A percentile compares a stretch with the other conserved stretches of the same genome.
These are phyloP conservation scores for Acanthamoeba culbertsoni DNA, from an alignment of 208 protist species.

Conservation along the genomic window DNA sequence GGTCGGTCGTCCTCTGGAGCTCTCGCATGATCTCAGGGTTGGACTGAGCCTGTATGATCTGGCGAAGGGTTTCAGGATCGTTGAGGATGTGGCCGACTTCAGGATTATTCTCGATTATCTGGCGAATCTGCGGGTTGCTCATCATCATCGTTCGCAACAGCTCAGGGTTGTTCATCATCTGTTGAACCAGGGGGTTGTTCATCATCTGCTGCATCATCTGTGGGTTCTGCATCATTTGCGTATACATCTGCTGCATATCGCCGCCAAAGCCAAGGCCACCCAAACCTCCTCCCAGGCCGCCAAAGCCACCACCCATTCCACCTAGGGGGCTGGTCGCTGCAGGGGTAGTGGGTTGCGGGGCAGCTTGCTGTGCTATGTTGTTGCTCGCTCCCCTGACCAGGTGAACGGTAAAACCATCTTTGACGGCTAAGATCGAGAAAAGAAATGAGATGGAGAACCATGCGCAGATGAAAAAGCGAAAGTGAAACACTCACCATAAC, in stretches of 20 bases:
- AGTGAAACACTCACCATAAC: conserved; percentile 70
- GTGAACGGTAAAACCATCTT: conserved; percentile 83
- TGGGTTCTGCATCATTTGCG: conserved; percentile 80
- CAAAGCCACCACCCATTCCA: conserved; percentile 51
- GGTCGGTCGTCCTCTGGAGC: conserved; percentile 86
- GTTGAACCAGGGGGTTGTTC: conserved; percentile 79
- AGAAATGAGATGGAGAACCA: background rate
- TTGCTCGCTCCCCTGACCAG: conserved; percentile 68
- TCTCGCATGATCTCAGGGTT: conserved; percentile 87
- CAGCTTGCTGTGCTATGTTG: conserved; percentile 1
- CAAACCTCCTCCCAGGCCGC: conserved; percentile 24
- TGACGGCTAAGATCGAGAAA: conserved; percentile 63
- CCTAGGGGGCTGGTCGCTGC: background rate
- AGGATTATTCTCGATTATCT: conserved; percentile 85
- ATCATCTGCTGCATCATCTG: conserved; percentile 82
- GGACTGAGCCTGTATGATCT: conserved; percentile 82
- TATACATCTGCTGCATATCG: conserved; percentile 74
- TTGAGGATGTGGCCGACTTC: conserved; percentile 80
- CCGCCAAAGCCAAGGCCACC: conserved; percentile 53
- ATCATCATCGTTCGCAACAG: conserved; percentile 76
- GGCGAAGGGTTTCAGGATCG: conserved; percentile 82
- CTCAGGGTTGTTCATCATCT: conserved; percentile 78
- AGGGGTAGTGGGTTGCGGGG: background rate
- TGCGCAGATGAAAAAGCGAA: background rate
- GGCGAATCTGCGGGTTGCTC: conserved; percentile 84